A percentile compares a stretch with the other conserved stretches of the same genome.
phyloP scores from a whole-genome alignment of 306 rosid species.

The Alnus rubra region DNA sequence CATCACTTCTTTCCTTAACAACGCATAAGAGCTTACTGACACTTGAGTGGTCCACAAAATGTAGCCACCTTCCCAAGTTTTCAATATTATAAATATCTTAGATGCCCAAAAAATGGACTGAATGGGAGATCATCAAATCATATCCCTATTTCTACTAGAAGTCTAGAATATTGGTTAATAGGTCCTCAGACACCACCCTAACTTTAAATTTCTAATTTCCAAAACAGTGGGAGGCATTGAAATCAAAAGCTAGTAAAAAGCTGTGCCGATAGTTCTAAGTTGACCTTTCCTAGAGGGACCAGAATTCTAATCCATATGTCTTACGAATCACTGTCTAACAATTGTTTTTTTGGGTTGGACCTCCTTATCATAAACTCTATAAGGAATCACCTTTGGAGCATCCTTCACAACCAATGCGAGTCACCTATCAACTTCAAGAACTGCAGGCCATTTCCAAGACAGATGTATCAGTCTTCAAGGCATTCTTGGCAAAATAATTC shows the following conservation, averaged over 20 bases:
- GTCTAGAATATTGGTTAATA: not conserved
- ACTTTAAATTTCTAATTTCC: too few species aligned
- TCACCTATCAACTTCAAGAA: too few species aligned
- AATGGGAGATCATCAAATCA: not conserved
- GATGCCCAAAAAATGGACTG: not conserved
- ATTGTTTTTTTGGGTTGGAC: not conserved
- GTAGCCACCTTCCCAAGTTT: not conserved
- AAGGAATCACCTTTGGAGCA: too few species aligned
- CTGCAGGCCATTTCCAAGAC: not conserved
- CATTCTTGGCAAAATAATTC: not conserved
- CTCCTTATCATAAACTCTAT: not conserved
- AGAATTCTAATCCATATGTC: too few species aligned
- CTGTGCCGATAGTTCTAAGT: too few species aligned
- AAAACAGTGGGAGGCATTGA: too few species aligned
- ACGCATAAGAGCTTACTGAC: not conserved
- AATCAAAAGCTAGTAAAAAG: too few species aligned
- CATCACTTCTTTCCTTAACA: not conserved
- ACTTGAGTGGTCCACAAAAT: too few species aligned
- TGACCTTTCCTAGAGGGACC: too few species aligned
- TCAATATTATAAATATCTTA: not conserved
- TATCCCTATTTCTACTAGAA: not conserved
- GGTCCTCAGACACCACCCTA: not conserved
- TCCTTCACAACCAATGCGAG: too few species aligned
- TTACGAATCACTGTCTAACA: not conserved
- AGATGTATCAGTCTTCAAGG: not conserved